Evolutionary conservation across 2,329 filamentous ascomycete species (phyloP).

Genomic region (Zymoseptoria brevis): DNA sequence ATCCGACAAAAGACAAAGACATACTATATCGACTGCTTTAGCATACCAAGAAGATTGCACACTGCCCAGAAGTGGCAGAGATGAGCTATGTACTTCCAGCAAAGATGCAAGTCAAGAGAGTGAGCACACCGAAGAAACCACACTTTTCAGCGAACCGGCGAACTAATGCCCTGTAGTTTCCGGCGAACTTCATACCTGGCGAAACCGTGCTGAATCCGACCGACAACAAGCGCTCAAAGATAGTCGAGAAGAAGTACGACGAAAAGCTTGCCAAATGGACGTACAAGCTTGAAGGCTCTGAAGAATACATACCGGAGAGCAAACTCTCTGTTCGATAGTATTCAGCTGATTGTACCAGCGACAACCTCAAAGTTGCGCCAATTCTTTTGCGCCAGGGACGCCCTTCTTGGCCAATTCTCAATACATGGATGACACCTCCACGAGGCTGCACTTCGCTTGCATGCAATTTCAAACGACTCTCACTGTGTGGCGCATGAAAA

Average conservation of each 20-base stretch:
- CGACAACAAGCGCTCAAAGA: background rate
- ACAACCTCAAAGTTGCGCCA: background rate
- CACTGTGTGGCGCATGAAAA: background rate
- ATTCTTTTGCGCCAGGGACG: too few relatives aligned
- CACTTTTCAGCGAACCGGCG: background rate
- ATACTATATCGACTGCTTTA: too few relatives aligned
- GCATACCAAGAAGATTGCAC: background rate
- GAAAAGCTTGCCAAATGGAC: background rate
- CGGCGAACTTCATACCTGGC: background rate
- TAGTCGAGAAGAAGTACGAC: background rate
- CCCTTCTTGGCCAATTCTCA: background rate
- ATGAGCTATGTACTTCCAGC: background rate
- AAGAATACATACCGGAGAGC: background rate
- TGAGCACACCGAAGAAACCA: background rate
- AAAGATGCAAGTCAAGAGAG: background rate
- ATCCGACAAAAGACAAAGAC: background rate
- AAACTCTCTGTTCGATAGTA: background rate
- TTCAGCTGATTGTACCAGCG: background rate
- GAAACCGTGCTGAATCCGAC: background rate
- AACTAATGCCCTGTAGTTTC: background rate
- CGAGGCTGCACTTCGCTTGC: background rate
- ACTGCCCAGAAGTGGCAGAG: background rate
- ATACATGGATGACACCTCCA: background rate
- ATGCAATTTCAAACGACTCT: background rate
- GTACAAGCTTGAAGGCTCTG: background rate